Evolutionary conservation across 805 yeast species (phyloP), one percentile per base, ranked within the genome.

Genomic region (Metschnikowia corniflorae): DNA sequence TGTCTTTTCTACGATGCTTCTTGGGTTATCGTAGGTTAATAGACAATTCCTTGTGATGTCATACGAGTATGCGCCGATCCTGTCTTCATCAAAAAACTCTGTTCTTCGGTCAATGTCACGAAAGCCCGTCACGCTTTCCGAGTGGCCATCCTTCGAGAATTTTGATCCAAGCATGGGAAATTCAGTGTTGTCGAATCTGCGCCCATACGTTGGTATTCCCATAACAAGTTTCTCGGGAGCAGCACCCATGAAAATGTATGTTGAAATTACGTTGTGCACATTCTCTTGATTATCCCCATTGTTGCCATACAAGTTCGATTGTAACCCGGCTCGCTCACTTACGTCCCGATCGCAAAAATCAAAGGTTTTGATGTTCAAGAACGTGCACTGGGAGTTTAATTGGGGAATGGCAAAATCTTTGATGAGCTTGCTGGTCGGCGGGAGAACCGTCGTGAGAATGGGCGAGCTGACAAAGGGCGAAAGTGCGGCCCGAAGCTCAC

Each of bases 321-420:
- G 96, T 53, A 76, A 82, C 2, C 73, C 81, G 0, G 82, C 74
- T 2, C 31, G 46, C 0, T 57, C 50, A 2, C 86, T 77, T 95
- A 95, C 86, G 7, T 74, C 67, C 29, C 51, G 45, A 0, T 97
- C 97, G 2, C 80, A 63, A 49, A 80, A 84, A 57, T 93, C 97
- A 57, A 93, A 91, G 14, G 91, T 78, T 97, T 93, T 91, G 40
- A 93, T 57, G 55, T 91, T 89, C 83, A 89, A 88, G 47, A 77
- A 77, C 14, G 77, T 64, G 13, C 91, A 53, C 47, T 70, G 69
- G 16, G 55, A 52, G 46, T 82, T 81, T 73, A 91, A 70, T n/a
- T 69, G 70, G 1, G 44, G 33, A 1, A 88, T 50, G 5, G 71
- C 58, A 35, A 82, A 63, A 5, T 56, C 43, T 3, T 49, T 34